Percentiles rank a stretch among this genome's conserved stretches.
These are phyloP conservation scores for Dacryopinax primogenitus DNA, from an alignment of 768 basidiomycete species.

Conservation along the genomic window DNA sequence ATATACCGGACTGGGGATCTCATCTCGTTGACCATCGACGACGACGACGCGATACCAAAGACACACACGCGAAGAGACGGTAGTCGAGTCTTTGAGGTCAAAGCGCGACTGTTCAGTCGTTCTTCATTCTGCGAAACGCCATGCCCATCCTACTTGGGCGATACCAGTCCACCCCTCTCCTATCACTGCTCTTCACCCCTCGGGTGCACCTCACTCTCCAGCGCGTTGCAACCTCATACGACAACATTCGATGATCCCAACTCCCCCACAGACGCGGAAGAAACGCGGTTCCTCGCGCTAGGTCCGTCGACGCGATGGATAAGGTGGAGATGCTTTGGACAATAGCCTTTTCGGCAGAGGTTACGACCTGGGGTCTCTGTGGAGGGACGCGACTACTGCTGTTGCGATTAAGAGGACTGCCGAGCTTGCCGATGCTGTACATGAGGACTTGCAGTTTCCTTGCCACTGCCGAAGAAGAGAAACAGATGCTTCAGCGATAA, in stretches of 20 bases:
- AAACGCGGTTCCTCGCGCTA: not conserved
- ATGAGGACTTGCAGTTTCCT: not conserved
- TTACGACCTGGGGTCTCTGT: no score
- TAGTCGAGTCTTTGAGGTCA: not conserved
- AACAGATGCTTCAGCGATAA: not conserved
- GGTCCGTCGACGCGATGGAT: not conserved
- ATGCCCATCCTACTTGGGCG: not conserved
- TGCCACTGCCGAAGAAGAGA: not conserved
- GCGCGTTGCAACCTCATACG: not conserved
- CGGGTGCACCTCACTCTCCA: not conserved
- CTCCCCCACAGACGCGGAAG: not conserved
- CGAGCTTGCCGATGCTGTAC: not conserved
- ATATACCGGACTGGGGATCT: no score
- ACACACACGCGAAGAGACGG: no score
- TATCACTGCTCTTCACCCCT: not conserved
- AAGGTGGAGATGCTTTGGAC: not conserved
- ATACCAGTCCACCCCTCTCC: not conserved
- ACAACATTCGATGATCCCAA: not conserved
- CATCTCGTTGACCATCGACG: no score
- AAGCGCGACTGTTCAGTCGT: no score
- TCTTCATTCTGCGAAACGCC: not conserved
- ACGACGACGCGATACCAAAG: no score
- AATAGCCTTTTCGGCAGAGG: not conserved
- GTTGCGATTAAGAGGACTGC: no score
- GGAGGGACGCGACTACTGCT: no score